Percentiles rank a stretch among this genome's conserved stretches.
These are phyloP conservation scores for Byssothecium circinans DNA, from an alignment of 2,329 filamentous ascomycete species.

Conservation along the genomic window DNA sequence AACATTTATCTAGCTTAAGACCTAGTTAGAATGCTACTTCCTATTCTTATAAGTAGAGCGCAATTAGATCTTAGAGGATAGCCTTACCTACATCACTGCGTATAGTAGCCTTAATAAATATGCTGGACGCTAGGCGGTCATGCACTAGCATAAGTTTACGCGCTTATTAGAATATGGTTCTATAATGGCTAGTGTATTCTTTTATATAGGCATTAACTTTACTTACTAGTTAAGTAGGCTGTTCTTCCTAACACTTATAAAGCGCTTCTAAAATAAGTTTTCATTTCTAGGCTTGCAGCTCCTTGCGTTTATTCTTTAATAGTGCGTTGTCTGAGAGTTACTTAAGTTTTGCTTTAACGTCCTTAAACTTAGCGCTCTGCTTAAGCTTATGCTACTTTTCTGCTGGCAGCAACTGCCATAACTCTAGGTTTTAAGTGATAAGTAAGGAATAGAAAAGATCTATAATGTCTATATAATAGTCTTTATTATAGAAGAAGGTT, in stretches of 20 bases:
- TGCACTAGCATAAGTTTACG: slow-evolving; percentile 8
- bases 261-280: slow-evolving; percentile 14
- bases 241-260: slow-evolving; percentile 9
- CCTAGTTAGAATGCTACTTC: slow-evolving; percentile 9
- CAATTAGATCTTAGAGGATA: slow-evolving; percentile 9
- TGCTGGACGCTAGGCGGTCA: slow-evolving; percentile 6
- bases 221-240: slow-evolving; percentile 5
- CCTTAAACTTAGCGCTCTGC: slow-evolving; percentile 14
- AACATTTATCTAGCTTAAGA: slow-evolving; percentile 10
- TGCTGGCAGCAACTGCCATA: slow-evolving; percentile 12
- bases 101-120: slow-evolving; percentile 10
- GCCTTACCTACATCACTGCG: slow-evolving; percentile 9
- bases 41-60: slow-evolving; percentile 9
- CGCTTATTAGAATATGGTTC: slow-evolving; percentile 11
- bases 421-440: slow-evolving; percentile 13
- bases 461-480: slow-evolving; percentile 12
- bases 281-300: slow-evolving; percentile 13
- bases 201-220: slow-evolving; percentile 10
- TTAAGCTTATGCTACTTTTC: slow-evolving; percentile 14
- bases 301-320: slow-evolving; percentile 16
- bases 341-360: slow-evolving; percentile 15
- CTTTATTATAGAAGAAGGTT: slow-evolving; percentile 15
- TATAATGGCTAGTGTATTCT: slow-evolving; percentile 8
- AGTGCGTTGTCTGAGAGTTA: slow-evolving; percentile 10
- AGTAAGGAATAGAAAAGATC: slow-evolving; percentile 14